Conservation (phyloP, 2,329 filamentous ascomycete species). For the Aspergillus texensis region DNA sequence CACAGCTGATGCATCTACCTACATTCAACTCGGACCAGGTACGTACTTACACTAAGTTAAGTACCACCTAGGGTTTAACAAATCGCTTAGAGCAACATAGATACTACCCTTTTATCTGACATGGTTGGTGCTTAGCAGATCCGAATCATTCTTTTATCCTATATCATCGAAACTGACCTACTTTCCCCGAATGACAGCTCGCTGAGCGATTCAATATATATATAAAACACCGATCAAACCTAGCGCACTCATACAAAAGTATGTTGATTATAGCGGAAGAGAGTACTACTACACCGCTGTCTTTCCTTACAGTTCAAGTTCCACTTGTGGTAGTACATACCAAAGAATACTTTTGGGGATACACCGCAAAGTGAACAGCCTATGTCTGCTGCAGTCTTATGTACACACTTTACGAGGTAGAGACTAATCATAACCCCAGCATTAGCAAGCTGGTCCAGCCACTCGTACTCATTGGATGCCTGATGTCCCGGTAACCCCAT, state of each 20-base stretch:
- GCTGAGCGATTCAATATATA: background rate
- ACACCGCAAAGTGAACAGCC: background rate
- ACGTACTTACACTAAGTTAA: background rate
- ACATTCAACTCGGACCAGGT: no score
- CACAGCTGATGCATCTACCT: background rate
- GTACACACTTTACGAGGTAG: background rate
- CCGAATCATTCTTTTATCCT: background rate
- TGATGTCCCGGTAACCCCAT: background rate
- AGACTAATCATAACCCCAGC: background rate
- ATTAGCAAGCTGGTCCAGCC: background rate
- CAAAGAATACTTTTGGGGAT: background rate
- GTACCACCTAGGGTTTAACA: background rate
- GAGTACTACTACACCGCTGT: background rate
- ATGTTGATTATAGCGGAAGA: background rate
- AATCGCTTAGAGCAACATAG: background rate
- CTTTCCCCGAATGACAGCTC: background rate
- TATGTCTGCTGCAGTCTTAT: background rate
- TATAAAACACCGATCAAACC: no score
- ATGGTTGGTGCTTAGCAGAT: no score
- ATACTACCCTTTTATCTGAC: background rate
- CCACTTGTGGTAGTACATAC: background rate
- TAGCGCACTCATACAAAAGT: background rate
- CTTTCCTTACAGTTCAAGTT: background rate
- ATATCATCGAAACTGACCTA: background rate
- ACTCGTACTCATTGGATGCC: background rate